Evolutionary conservation across 2,329 filamentous ascomycete species (phyloP).

Genomic region (Chaetomiaceae sp.): DNA sequence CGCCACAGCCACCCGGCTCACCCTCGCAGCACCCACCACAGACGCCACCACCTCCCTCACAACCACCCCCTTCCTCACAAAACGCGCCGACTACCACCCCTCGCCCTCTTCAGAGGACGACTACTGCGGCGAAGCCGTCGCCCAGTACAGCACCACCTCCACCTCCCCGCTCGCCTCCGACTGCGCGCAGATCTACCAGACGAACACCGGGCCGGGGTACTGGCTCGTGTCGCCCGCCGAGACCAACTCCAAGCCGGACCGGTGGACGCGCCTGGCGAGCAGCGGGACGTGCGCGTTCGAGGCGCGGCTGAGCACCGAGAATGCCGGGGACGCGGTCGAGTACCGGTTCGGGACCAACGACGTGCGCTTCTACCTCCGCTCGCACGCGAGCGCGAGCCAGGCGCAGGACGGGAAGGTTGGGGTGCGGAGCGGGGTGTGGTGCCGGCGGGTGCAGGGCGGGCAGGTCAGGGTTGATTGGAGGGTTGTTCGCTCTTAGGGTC

Average conservation of each 20-base stretch:
- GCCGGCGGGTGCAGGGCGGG: background rate
- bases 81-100: slow-evolving; percentile 2
- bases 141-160: background rate
- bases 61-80: background rate
- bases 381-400: background rate
- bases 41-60: background rate
- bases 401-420: background rate
- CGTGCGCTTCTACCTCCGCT: slow-evolving; percentile 5
- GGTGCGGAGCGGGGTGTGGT: background rate
- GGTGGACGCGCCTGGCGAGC: slow-evolving; percentile 9
- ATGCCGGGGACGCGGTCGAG: background rate
- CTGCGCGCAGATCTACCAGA: slow-evolving; percentile 3
- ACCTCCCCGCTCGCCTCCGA: slow-evolving; percentile 3
- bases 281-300: slow-evolving; percentile 14
- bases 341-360: slow-evolving; percentile 18
- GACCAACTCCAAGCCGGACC: background rate
- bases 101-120: background rate
- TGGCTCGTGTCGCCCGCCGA: slow-evolving; percentile 8
- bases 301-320: background rate
- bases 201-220: slow-evolving; percentile 4
- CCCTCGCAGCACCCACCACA: background rate
- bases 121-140: slow-evolving; percentile 17
- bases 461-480: slow-evolving; percentile 5
- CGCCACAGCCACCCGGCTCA: background rate
- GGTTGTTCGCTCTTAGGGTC: slow-evolving; percentile 1